Evolutionary conservation across 1,139 yeast genomes (phyloP).

Genomic region (Geotrichum aggregatum): DNA sequence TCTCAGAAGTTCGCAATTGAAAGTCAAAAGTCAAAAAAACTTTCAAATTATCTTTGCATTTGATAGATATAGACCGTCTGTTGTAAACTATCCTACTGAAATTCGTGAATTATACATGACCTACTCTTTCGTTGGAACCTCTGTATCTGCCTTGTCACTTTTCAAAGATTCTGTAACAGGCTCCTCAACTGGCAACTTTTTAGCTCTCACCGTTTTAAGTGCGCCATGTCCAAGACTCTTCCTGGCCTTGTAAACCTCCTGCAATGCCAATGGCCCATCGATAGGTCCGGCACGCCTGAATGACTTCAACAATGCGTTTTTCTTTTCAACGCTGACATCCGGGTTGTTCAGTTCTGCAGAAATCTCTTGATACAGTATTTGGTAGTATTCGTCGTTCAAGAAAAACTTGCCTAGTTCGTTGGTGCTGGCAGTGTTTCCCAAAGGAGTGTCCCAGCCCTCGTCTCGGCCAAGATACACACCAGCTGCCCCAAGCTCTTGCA

Average conservation of each 20-base stretch:
- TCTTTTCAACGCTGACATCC: slow-evolving; percentile 25
- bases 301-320: slow-evolving; percentile 27
- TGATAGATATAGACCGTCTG: too few relatives aligned
- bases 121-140: too few relatives aligned
- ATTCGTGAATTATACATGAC: too few relatives aligned
- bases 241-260: slow-evolving; percentile 29
- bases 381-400: slow-evolving; percentile 30
- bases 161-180: background rate
- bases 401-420: slow-evolving; percentile 30
- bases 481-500: slow-evolving; percentile 51
- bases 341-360: slow-evolving; percentile 25
- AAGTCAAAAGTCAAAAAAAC: too few relatives aligned
- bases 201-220: background rate
- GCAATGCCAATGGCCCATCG: slow-evolving; percentile 30
- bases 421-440: slow-evolving; percentile 7
- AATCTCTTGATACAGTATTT: slow-evolving; percentile 27
- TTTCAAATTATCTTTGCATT: too few relatives aligned
- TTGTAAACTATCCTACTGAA: too few relatives aligned
- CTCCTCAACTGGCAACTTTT: background rate
- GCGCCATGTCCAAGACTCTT: slow-evolving; percentile 22
- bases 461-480: slow-evolving; percentile 64
- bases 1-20: too few relatives aligned
- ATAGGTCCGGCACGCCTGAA: slow-evolving; percentile 35
- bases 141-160: too few relatives aligned
- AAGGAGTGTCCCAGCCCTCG: slow-evolving; percentile 60